Base-by-base conservation (phyloP, 768 basidiomycete genomes). In the Pleurotus pulmonarius region DNA sequence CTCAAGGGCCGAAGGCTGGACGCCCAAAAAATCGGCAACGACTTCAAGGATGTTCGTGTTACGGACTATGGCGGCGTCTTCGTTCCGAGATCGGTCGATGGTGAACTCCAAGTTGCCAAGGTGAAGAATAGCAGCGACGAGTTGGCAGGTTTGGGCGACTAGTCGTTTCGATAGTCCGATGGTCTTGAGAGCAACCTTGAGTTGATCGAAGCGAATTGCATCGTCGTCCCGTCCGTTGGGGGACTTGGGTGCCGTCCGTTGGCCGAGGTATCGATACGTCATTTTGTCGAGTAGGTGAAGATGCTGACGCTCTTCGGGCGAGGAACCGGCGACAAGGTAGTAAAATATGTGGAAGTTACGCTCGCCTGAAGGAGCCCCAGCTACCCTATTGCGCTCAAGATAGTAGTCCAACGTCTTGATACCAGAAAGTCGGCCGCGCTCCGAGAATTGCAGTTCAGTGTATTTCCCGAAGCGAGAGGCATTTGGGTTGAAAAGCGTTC, bases 261-360 rank as follows among this genome's bases (percentile, higher is more conserved):
- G 85, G 3, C 91, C 92, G 3, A 98, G 83, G 67, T 95, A 98
- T 1, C 94, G 83, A 63, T 94, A 99, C 5, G 83, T 80, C 1
- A 83, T 81, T 68, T 87, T 88, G 66, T 96, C 90, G 51, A 82
- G 73, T 7, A 99, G 80, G 59, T 90, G 88, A 52, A 98, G 81
- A 67, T 95, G 93, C 25, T 90, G 85, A 12, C 91, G 77, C 68
- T 99, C 97, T 64, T 98, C 97, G 0, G 82, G 65, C 0, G 88
- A 85, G 1, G 94, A 94, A 22, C 97, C 96, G 0, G 93, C 89
- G 57, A 95, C 86, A 64, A 99, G 83, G 69, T 97, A 97, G 68
- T 98, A 98, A 72, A 98, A 97, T 37, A 96, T 94, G 70, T 99
- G 94, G 69, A 98, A 98, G 62, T 97, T 98, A 9, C 95, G 85